Evolutionary conservation across 2,329 filamentous ascomycete species (phyloP).

Genomic region (Apiospora rasikravindrae): DNA sequence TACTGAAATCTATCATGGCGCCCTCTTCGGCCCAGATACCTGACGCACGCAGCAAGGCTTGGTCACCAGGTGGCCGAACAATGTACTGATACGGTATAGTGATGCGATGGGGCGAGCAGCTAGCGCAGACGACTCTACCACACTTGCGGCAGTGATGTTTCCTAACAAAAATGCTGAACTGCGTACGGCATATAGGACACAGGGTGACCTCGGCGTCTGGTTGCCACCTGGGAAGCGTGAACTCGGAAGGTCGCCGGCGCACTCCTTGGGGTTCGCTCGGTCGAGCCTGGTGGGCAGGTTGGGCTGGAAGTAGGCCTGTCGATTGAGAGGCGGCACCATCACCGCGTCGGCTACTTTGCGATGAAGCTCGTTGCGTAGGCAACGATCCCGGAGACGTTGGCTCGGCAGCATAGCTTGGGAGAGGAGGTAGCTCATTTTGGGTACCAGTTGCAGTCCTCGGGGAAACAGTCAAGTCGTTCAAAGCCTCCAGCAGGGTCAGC

Average conservation of each 20-base stretch:
- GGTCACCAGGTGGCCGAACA: constrained; percentile 70
- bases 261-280: background rate
- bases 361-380: background rate
- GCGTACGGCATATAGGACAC: constrained; percentile 82
- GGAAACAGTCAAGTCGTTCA: background rate
- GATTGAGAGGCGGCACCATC: background rate
- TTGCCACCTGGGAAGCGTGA: constrained; percentile 81
- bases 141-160: constrained; percentile 98
- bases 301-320: background rate
- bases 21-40: constrained; percentile 47
- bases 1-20: constrained; percentile 50
- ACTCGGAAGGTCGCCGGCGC: constrained; percentile 38
- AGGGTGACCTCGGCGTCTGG: constrained; percentile 81
- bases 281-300: background rate
- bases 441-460: background rate
- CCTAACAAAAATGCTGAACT: constrained; percentile 84
- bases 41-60: constrained; percentile 34
- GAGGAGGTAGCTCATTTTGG: background rate
- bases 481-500: constrained; percentile 1
- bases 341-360: background rate
- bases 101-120: constrained; percentile 92
- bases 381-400: background rate
- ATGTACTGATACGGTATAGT: constrained; percentile 94
- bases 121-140: constrained; percentile 86
- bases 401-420: background rate